Percentiles rank a stretch among this genome's conserved stretches.
Conservation (phyloP, 2,329 filamentous ascomycete genomes). For the Corinectria fuckeliana region DNA sequence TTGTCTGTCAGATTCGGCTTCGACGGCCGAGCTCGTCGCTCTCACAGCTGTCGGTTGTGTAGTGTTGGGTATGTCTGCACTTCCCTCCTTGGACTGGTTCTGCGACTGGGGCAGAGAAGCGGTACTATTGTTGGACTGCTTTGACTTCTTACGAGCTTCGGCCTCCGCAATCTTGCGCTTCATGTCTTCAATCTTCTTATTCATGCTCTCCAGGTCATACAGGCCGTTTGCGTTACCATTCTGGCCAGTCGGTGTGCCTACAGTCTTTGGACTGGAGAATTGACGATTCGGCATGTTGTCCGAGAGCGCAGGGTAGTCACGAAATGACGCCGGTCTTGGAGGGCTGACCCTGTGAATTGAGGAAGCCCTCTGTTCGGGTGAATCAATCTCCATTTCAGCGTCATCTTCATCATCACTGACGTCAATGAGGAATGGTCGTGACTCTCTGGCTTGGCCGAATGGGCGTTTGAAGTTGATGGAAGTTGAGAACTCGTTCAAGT, state of each 20-base stretch:
- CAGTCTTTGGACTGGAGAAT: slow-evolving; percentile 48
- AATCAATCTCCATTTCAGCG: slow-evolving; percentile 72
- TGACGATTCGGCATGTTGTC: slow-evolving; percentile 49
- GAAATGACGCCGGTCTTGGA: slow-evolving; percentile 46
- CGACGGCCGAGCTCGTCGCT: not conserved
- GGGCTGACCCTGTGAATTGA: slow-evolving; percentile 41
- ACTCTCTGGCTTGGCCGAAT: slow-evolving; percentile 64
- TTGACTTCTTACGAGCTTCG: slow-evolving; percentile 60
- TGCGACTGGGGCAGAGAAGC: slow-evolving; percentile 38
- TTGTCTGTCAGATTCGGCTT: slow-evolving; percentile 1
- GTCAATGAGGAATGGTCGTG: slow-evolving; percentile 77
- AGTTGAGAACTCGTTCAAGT: slow-evolving; percentile 67
- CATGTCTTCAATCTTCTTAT: slow-evolving; percentile 66
- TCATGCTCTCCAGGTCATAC: slow-evolving; percentile 57
- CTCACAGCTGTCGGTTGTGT: not conserved
- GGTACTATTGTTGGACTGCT: slow-evolving; percentile 42
- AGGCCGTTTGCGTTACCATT: slow-evolving; percentile 43
- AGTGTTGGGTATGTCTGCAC: slow-evolving; percentile 24
- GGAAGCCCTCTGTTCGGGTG: slow-evolving; percentile 52
- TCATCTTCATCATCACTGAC: slow-evolving; percentile 78
- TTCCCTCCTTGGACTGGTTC: slow-evolving; percentile 36
- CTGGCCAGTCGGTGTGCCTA: slow-evolving; percentile 47
- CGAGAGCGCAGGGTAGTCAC: slow-evolving; percentile 53
- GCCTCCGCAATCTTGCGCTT: slow-evolving; percentile 65
- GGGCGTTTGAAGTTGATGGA: slow-evolving; percentile 60